Conservation (phyloP, 345 rosid genomes). For the Bruguiera sexangula region DNA sequence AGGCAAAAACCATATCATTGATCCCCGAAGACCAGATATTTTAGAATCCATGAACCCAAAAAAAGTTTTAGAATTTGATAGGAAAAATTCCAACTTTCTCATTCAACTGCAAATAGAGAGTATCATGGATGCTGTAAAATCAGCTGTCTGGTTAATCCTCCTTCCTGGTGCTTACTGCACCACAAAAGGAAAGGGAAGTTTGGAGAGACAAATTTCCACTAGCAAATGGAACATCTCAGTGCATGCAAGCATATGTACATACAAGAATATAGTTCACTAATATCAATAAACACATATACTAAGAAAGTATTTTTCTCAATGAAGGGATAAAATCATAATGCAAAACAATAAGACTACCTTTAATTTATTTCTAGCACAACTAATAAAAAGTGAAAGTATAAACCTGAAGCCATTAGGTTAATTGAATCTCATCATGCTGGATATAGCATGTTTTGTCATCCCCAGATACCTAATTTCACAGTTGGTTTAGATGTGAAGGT, state of each 20-base stretch:
- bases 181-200: too few relatives aligned
- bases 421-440: too few relatives aligned
- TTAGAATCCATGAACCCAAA: too few relatives aligned
- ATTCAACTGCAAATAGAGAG: neutral
- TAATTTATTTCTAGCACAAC: neutral
- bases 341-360: neutral
- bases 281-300: neutral
- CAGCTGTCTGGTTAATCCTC: too few relatives aligned
- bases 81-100: conserved; percentile 1
- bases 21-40: too few relatives aligned
- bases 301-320: conserved; percentile 1
- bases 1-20: too few relatives aligned
- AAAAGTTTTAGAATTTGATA: neutral
- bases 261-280: neutral
- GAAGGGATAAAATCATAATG: neutral
- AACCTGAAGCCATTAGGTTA: neutral
- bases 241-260: neutral
- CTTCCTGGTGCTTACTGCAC: too few relatives aligned
- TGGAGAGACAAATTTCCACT: too few relatives aligned
- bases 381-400: neutral
- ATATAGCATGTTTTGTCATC: neutral
- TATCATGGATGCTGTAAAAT: neutral
- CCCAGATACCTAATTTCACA: neutral
- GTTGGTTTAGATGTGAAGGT: neutral
- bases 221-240: too few relatives aligned